Evolutionary conservation across 2,329 filamentous ascomycete genomes (phyloP).

Genomic region (Aspergillus sp.): DNA sequence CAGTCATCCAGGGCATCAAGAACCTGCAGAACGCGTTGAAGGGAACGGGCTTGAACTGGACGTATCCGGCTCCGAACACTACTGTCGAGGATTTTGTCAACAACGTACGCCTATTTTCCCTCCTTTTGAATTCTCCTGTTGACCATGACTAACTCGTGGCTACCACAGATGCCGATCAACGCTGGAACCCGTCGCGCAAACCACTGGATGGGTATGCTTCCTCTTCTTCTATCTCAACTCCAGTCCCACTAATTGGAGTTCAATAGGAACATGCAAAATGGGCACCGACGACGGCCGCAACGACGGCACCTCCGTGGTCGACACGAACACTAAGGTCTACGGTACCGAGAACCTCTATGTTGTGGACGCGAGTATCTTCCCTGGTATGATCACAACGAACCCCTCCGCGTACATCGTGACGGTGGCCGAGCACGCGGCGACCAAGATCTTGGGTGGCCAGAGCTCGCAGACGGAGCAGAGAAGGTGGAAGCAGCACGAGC

Average conservation of each 20-base stretch:
- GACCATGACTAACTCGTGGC: not conserved
- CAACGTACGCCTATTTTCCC: not conserved
- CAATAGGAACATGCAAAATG: conserved; percentile 16
- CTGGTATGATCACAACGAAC: conserved; percentile 15
- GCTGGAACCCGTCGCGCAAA: conserved; percentile 3
- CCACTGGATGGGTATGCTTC: conserved; percentile 6
- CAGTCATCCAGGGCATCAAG: conserved; percentile 9
- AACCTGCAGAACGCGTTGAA: conserved; percentile 6
- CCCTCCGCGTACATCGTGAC: conserved; percentile 17
- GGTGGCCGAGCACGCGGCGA: conserved; percentile 14
- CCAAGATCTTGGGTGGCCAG: conserved; percentile 9
- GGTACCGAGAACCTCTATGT: conserved; percentile 13
- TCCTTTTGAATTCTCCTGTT: not conserved
- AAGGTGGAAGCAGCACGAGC: too few relatives aligned
- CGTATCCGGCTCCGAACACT: conserved; percentile 7
- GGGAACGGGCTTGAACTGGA: conserved; percentile 5
- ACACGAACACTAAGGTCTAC: conserved; percentile 18
- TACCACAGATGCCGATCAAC: conserved; percentile 3
- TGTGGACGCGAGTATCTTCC: conserved; percentile 17
- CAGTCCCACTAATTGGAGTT: not conserved
- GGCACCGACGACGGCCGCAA: conserved; percentile 19
- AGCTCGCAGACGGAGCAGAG: not conserved
- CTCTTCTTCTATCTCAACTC: not conserved
- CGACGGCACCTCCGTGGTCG: conserved; percentile 17
- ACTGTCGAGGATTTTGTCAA: conserved; percentile 10